Conservation (phyloP, 306 rosid species). For the Medicago truncatula region DNA sequence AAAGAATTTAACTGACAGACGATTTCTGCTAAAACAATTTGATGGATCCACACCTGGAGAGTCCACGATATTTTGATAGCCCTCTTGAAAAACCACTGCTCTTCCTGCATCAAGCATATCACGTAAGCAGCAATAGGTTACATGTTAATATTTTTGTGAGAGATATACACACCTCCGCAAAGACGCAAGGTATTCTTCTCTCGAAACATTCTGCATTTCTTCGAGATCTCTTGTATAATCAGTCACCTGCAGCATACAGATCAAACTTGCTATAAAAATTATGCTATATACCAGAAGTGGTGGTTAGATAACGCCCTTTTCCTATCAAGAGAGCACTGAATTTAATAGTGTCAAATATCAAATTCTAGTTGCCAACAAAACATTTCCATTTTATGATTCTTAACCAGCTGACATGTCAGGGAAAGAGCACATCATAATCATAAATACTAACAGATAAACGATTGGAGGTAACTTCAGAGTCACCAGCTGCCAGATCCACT, state of each 20-base stretch:
- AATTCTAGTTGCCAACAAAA: constrained; percentile 32
- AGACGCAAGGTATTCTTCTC: constrained; percentile 99
- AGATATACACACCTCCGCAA: constrained; percentile 68
- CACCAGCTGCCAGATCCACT: background rate
- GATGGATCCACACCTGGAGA: constrained; percentile 72
- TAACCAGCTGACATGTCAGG: constrained; percentile 10
- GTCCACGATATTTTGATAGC: constrained; percentile 89
- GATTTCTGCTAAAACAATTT: constrained; percentile 2
- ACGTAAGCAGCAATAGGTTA: constrained; percentile 40
- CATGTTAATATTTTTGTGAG: constrained; percentile 24
- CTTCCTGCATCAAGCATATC: constrained; percentile 71
- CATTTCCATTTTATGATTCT: constrained; percentile 6
- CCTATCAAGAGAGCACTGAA: constrained; percentile 9
- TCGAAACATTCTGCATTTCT: constrained; percentile 91
- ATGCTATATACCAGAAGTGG: constrained; percentile 6
- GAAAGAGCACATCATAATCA: constrained; percentile 25
- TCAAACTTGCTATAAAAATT: constrained; percentile 38
- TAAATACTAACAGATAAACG: constrained; percentile 20
- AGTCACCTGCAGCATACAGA: constrained; percentile 72
- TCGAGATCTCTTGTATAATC: constrained; percentile 97
- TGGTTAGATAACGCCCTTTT: constrained; percentile 15
- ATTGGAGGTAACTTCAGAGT: background rate
- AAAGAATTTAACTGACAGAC: background rate
- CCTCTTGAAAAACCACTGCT: constrained; percentile 99
- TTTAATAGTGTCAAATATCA: background rate